Percentiles rank a stretch among this genome's conserved stretches.
Conservation (phyloP, 768 basidiomycete genomes). For the Tremella yokohamensis region DNA sequence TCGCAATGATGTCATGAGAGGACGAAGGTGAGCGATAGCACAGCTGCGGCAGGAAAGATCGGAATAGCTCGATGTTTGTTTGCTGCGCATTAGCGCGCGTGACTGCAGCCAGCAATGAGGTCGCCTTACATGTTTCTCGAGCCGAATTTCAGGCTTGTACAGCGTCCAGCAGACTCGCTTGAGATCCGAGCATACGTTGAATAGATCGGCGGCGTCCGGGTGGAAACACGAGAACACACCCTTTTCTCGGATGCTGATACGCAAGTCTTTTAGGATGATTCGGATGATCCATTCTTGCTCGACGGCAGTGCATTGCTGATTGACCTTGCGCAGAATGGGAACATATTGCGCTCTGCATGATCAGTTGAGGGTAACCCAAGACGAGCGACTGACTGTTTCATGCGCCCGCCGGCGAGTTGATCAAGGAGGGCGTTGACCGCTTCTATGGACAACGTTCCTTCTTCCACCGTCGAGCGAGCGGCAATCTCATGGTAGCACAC, state of each 20-base stretch:
- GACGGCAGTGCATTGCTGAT: conserved; percentile 65
- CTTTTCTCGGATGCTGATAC: conserved; percentile 88
- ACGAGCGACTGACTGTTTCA: conserved; percentile 36
- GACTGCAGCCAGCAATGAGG: neutral
- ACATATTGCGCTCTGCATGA: conserved; percentile 65
- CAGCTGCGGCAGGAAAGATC: conserved; percentile 89
- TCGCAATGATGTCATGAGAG: conserved; percentile 76
- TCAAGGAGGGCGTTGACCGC: conserved; percentile 79
- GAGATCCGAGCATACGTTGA: conserved; percentile 93
- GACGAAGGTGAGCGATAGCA: conserved; percentile 76
- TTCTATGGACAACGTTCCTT: conserved; percentile 67
- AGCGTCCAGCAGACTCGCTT: conserved; percentile 89
- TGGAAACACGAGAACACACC: conserved; percentile 89
- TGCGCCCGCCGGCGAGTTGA: conserved; percentile 68
- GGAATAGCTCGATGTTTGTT: conserved; percentile 75
- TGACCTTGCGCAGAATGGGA: conserved; percentile 67
- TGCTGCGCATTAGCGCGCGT: conserved; percentile 56
- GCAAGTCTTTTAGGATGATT: conserved; percentile 94
- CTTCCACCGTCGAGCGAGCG: conserved; percentile 68
- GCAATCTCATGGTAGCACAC: conserved; percentile 82
- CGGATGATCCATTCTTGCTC: conserved; percentile 96
- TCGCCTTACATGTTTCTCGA: conserved; percentile 47
- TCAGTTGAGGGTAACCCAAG: conserved; percentile 10
- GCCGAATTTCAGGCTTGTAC: conserved; percentile 66
- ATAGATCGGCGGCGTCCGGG: conserved; percentile 87